Percentiles rank a stretch among this genome's conserved stretches.
Evolutionary conservation across 495 filamentous ascomycete species (phyloP).

Genomic region (Xylaria sp.): DNA sequence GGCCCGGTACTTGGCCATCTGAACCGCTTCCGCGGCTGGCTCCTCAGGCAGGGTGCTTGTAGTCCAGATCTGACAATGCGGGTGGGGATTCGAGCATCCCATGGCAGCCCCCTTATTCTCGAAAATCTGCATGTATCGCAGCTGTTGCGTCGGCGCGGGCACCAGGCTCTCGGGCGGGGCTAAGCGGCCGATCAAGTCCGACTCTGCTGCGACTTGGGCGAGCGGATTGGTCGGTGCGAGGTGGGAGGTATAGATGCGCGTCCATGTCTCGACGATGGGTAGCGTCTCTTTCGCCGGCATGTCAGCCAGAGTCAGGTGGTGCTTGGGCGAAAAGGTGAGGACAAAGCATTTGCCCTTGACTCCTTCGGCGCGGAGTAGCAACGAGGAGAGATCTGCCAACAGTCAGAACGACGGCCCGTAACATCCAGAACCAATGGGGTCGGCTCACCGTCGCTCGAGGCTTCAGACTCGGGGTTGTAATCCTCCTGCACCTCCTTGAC

Average conservation of each 20-base stretch:
- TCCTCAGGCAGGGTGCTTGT: constrained; percentile 90
- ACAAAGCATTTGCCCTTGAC: constrained; percentile 98
- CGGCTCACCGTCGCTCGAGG: constrained; percentile 41
- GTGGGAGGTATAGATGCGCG: constrained; percentile 82
- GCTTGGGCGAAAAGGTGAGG: constrained; percentile 86
- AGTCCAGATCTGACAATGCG: constrained; percentile 96
- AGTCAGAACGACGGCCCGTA: constrained; percentile 15
- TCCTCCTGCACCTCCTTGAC: constrained; percentile 89
- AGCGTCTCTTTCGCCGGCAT: constrained; percentile 72
- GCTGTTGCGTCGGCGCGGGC: constrained; percentile 72
- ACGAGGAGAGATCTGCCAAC: constrained; percentile 67
- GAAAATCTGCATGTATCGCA: constrained; percentile 98
- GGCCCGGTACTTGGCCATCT: constrained; percentile 75
- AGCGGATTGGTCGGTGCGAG: constrained; percentile 76
- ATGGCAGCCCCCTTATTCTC: constrained; percentile 98
- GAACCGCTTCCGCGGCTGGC: constrained; percentile 74
- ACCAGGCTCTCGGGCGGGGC: constrained; percentile 49
- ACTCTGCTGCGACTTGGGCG: constrained; percentile 45
- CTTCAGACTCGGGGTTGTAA: constrained; percentile 43
- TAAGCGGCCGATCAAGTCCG: constrained; percentile 44
- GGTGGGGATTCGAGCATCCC: constrained; percentile 99
- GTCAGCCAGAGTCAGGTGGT: constrained; percentile 92
- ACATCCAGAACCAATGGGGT: not conserved
- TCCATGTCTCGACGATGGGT: constrained; percentile 84
- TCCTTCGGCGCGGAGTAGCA: constrained; percentile 81